Base-by-base conservation (phyloP, 1,284 basidiomycete species). In the Ganoderma meredithae region DNA sequence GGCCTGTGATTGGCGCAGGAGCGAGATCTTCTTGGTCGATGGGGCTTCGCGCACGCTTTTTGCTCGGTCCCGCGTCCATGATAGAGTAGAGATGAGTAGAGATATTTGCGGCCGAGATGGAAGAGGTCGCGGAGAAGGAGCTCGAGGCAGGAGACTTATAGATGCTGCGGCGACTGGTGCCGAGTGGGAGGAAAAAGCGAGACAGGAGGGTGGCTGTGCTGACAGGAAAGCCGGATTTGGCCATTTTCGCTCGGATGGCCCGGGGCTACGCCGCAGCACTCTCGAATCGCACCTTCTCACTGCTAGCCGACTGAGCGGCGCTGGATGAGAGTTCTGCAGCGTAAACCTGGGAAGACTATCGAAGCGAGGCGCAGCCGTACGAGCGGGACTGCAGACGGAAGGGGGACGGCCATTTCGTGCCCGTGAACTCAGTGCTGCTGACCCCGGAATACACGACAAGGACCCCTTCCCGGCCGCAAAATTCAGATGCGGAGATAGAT, bases 11-110 rank as follows among this genome's bases (percentile, higher is more conserved):
- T 36, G 44, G 15, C n/a, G 17, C 27, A 22, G 41, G 5, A 17
- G 52, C 27, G 33, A 15, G 10, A 56, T 39, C 53, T 25, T 40
- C 33, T 5, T 22, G 13, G 39, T 4, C 52, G 40, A 25, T 27
- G 39, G 47, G 27, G 33, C 12, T 36, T 4, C 63, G 63, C 6
- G 56, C 5, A 1, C 63, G 63, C 25, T 58, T 64, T 55, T 55
- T 58, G 55, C 43, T 27, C 5, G 63, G 63, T 49, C 31, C 55
- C 19, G 19, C 19, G 19, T 64, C 63, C 63, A 64, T 64, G 52
- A 52, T 52, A 1, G 12, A 4, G 12, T 47, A 22, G 19, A 22
- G 44, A 22, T 22, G 44, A 39, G 10, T 31, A 39, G 36, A 39
- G 36, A 39, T 22, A 3, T 47, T 6, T 17, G 47, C 4, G 5